Evolutionary conservation across 352 stramenopile species (phyloP).

Genomic region (Phytophthora lateralis): DNA sequence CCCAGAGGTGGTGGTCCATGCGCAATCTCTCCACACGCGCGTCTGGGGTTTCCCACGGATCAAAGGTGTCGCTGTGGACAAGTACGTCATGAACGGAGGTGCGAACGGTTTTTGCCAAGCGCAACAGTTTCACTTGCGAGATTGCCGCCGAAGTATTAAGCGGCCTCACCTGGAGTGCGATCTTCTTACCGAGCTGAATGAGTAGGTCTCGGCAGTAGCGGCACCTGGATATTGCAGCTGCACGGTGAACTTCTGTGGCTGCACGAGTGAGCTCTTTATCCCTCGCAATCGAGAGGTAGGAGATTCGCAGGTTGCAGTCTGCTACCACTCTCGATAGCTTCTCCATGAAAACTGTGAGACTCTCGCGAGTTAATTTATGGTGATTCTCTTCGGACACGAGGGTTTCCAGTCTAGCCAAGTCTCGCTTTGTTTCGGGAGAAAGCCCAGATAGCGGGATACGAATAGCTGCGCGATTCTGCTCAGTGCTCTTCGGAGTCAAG

Average conservation of each 20-base stretch:
- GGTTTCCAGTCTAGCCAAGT: conserved; percentile 19
- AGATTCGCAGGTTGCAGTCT: conserved; percentile 46
- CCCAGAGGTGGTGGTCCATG: conserved; percentile 43
- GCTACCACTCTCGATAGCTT: conserved; percentile 33
- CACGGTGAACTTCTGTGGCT: conserved; percentile 26
- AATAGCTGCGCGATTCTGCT: conserved; percentile 2
- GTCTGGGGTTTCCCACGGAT: conserved; percentile 54
- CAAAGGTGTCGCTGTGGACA: conserved; percentile 29
- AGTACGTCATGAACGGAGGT: conserved; percentile 35
- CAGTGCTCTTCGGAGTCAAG: not conserved
- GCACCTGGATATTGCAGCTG: conserved; percentile 40
- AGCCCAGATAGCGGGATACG: conserved; percentile 29
- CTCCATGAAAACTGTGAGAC: conserved; percentile 10
- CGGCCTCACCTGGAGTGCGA: conserved; percentile 30
- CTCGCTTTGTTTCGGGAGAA: conserved; percentile 17
- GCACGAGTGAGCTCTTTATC: conserved; percentile 12
- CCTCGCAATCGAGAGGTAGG: conserved; percentile 22
- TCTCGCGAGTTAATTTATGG: conserved; percentile 1
- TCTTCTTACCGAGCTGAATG: conserved; percentile 49
- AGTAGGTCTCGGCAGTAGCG: conserved; percentile 47
- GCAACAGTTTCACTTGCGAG: conserved; percentile 11
- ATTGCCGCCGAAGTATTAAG: conserved; percentile 10
- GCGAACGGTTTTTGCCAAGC: conserved; percentile 19
- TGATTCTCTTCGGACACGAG: conserved; percentile 3
- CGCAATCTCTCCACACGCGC: conserved; percentile 47